Conservation (phyloP, 148 eudicot genomes). For the Amaranthus palmeri region DNA sequence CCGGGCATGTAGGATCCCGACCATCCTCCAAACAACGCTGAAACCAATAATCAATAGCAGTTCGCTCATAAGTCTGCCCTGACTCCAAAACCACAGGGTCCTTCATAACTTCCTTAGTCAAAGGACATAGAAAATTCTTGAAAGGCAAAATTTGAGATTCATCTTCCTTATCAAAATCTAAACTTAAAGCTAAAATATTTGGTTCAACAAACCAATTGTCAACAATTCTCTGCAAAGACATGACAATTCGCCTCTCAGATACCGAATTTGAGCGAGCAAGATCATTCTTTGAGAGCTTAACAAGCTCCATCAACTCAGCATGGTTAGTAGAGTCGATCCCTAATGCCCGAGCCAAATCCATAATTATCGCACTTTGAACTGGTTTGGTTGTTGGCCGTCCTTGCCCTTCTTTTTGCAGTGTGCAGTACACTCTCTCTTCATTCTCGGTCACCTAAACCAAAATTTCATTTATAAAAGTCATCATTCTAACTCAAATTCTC, state of each 20-base stretch:
- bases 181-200: constrained; percentile 30
- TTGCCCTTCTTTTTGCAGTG: constrained; percentile 50
- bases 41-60: constrained; percentile 68
- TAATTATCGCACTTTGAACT: constrained; percentile 57
- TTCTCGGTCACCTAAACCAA: constrained; percentile 57
- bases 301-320: constrained; percentile 40
- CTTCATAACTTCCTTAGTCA: constrained; percentile 73
- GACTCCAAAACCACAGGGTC: constrained; percentile 71
- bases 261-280: constrained; percentile 43
- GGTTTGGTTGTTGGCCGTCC: constrained; percentile 48
- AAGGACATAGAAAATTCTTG: constrained; percentile 62
- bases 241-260: constrained; percentile 54
- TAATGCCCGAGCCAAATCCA: constrained; percentile 73
- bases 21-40: constrained; percentile 60
- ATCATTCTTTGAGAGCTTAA: constrained; percentile 47
- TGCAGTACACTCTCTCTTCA: constrained; percentile 46
- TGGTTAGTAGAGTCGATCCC: constrained; percentile 44
- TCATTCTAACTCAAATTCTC: neutral
- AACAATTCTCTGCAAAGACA: constrained; percentile 50
- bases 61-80: constrained; percentile 58
- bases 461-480: neutral
- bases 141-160: constrained; percentile 53
- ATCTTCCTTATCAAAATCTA: constrained; percentile 45
- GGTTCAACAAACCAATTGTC: constrained; percentile 43
- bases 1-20: constrained; percentile 76